phyloP scores from a whole-genome alignment of 2,329 filamentous ascomycete species.

The Phialophora tarda region DNA sequence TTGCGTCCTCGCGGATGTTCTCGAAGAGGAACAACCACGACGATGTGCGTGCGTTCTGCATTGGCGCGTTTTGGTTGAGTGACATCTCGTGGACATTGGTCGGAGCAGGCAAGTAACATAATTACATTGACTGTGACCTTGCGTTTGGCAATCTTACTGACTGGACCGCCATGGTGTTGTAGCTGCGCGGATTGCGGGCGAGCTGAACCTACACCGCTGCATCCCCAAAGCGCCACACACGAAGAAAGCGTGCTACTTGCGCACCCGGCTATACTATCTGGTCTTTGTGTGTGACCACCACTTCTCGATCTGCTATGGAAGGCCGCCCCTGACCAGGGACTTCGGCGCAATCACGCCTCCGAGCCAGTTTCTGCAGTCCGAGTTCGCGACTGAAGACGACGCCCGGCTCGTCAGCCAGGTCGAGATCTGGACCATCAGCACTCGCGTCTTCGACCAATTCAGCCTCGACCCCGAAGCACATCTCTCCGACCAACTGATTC shows the following conservation, averaged over 20 bases:
- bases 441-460: conserved; percentile 61
- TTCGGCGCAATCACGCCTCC: conserved; percentile 62
- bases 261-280: conserved; percentile 65
- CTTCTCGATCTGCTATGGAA: conserved; percentile 65
- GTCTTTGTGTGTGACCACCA: conserved; percentile 70
- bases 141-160: not conserved
- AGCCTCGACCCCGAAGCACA: conserved; percentile 61
- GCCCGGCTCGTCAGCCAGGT: conserved; percentile 64
- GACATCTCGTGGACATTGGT: conserved; percentile 67
- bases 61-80: conserved; percentile 67
- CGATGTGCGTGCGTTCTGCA: conserved; percentile 64
- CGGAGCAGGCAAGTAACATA: conserved; percentile 44
- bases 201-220: conserved; percentile 61
- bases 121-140: not conserved
- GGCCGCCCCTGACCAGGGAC: conserved; percentile 63
- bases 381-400: conserved; percentile 60
- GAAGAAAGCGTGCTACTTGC: conserved; percentile 45
- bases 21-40: conserved; percentile 62
- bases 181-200: conserved; percentile 63
- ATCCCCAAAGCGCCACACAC: conserved; percentile 49
- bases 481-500: conserved; percentile 58
- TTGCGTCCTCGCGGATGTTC: conserved; percentile 63
- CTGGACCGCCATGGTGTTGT: conserved; percentile 38
- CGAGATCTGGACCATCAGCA: conserved; percentile 63
- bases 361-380: conserved; percentile 59